These are phyloP conservation scores for Hypomontagnella monticulosa DNA, from an alignment of 495 filamentous ascomycete species.

Conservation along the genomic window DNA sequence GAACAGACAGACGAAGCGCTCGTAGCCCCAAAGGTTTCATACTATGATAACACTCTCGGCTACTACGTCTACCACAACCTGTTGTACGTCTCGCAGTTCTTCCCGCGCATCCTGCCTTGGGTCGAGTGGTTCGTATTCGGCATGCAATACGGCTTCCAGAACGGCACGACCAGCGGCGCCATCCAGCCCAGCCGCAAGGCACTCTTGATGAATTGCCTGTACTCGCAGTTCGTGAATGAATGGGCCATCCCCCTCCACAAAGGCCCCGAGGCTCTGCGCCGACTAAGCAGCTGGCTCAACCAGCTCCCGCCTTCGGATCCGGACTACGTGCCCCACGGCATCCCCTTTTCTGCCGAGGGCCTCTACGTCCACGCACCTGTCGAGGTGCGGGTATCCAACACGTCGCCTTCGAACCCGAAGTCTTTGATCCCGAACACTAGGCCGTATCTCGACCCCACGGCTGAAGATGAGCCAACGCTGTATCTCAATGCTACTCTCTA, in stretches of 20 bases:
- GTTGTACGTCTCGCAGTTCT: constrained; percentile 77
- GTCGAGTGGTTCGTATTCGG: constrained; percentile 96
- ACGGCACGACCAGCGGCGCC: constrained; percentile 70
- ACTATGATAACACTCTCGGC: constrained; percentile 82
- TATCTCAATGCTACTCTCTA: constrained; percentile 98
- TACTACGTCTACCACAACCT: constrained; percentile 91
- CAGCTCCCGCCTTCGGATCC: constrained; percentile 60
- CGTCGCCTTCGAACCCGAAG: constrained; percentile 56
- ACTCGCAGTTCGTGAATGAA: constrained; percentile 96
- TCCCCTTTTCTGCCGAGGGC: constrained; percentile 81
- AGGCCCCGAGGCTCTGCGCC: constrained; percentile 86
- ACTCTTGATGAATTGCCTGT: constrained; percentile 94
- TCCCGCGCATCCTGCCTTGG: constrained; percentile 82
- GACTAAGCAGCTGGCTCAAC: constrained; percentile 87
- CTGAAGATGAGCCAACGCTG: constrained; percentile 75
- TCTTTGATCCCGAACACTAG: constrained; percentile 55
- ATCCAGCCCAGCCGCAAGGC: constrained; percentile 83
- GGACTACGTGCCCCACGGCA: constrained; percentile 68
- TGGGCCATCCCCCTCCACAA: constrained; percentile 93
- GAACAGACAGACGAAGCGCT: constrained; percentile 68
- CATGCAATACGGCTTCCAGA: constrained; percentile 90
- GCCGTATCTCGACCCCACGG: constrained; percentile 80
- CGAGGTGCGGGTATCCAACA: constrained; percentile 88
- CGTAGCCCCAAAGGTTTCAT: constrained; percentile 60
- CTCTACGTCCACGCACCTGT: constrained; percentile 92